These are phyloP conservation scores for Globisporangium irregulare DNA, from an alignment of 352 stramenopile genomes.

Conservation along the genomic window DNA sequence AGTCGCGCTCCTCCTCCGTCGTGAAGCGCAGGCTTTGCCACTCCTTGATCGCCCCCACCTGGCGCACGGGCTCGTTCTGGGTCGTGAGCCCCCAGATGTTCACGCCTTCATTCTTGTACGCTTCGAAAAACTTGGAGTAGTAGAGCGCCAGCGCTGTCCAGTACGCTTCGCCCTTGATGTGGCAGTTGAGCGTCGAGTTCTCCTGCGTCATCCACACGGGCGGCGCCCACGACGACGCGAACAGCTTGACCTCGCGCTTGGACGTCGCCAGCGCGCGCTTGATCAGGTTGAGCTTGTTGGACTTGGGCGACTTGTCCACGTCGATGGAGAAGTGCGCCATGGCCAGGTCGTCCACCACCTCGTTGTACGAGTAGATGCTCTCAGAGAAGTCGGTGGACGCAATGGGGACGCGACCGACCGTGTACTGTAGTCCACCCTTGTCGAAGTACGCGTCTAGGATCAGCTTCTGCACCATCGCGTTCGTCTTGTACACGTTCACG, in stretches of 20 bases:
- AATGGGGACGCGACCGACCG: neutral
- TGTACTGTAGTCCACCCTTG: neutral
- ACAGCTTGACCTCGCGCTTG: slow-evolving; percentile 52
- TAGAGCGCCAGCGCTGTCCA: slow-evolving; percentile 80
- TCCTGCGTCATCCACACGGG: slow-evolving; percentile 86
- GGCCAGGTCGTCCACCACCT: neutral
- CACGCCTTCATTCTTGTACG: slow-evolving; percentile 71
- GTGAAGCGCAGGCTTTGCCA: slow-evolving; percentile 70
- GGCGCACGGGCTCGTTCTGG: slow-evolving; percentile 75
- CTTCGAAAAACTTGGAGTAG: slow-evolving; percentile 84
- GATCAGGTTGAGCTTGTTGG: neutral
- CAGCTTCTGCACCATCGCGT: neutral
- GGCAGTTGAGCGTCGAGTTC: slow-evolving; percentile 54
- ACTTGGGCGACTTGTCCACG: neutral
- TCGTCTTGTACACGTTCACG: neutral
- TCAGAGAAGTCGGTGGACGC: neutral
- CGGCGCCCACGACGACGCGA: slow-evolving; percentile 79
- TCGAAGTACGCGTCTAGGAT: neutral
- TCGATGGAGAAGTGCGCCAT: neutral
- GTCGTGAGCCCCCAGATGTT: slow-evolving; percentile 78
- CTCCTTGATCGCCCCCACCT: neutral
- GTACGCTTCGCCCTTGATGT: slow-evolving; percentile 48
- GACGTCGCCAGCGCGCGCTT: neutral
- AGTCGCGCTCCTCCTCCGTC: slow-evolving; percentile 47
- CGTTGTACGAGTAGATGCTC: neutral